These are phyloP conservation scores for Lactarius quietus DNA, from an alignment of 768 basidiomycete species.

Conservation along the genomic window DNA sequence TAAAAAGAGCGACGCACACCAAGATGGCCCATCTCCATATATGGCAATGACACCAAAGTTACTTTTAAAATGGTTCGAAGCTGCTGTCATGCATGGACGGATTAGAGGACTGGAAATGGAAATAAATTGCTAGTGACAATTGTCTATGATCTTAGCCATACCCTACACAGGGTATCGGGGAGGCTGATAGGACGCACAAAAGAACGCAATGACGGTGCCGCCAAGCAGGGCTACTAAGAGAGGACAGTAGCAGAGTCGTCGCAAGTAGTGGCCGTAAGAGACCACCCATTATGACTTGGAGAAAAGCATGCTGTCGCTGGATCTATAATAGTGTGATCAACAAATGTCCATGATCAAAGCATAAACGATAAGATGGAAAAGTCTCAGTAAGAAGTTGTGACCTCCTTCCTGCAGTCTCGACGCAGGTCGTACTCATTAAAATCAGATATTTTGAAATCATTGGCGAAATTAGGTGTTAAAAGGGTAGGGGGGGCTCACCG, in stretches of 20 bases:
- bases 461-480: constrained; percentile 9
- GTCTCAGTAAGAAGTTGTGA: constrained; percentile 20
- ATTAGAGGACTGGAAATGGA: too few species aligned
- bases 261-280: background rate
- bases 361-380: background rate
- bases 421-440: constrained; percentile 35
- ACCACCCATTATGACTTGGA: background rate
- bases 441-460: constrained; percentile 33
- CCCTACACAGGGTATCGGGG: too few species aligned
- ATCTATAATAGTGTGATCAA: constrained; percentile 8
- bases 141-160: background rate
- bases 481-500: constrained; percentile 9
- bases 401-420: constrained; percentile 27
- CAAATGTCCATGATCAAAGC: background rate
- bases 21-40: background rate
- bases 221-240: background rate
- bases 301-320: background rate
- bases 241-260: background rate
- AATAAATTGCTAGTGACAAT: background rate
- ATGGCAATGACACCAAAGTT: background rate
- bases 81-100: too few species aligned
- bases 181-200: too few species aligned
- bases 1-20: too few species aligned
- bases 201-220: background rate
- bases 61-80: background rate